phyloP scores from a whole-genome alignment of 768 basidiomycete genomes.

The Rhizopogon salebrosus region DNA sequence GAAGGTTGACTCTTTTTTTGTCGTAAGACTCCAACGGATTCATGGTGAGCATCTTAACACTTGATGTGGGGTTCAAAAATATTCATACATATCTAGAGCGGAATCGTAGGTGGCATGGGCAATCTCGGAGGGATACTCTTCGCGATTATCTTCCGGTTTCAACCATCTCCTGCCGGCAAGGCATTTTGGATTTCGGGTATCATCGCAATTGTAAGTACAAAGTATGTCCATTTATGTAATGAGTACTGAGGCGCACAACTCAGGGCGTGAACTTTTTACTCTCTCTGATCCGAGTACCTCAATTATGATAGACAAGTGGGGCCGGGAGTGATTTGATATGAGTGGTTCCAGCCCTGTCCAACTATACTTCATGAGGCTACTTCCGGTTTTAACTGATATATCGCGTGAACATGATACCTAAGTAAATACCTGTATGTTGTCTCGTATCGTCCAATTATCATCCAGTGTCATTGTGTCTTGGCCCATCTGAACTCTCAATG shows the following conservation, averaged over 20 bases:
- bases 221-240: not conserved
- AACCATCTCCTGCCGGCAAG: constrained; percentile 32
- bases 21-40: constrained; percentile 26
- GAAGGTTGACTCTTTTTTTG: not conserved
- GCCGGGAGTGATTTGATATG: not conserved
- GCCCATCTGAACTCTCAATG: too few species aligned
- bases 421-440: too few species aligned
- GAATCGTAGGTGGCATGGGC: constrained; percentile 35
- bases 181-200: constrained; percentile 45
- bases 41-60: constrained; percentile 19
- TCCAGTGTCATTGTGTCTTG: too few species aligned
- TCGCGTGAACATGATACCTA: too few species aligned
- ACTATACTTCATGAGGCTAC: too few species aligned
- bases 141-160: constrained; percentile 45
- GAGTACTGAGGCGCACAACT: not conserved
- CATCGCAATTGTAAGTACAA: constrained; percentile 29
- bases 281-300: constrained; percentile 13
- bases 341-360: too few species aligned
- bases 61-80: not conserved
- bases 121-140: constrained; percentile 44
- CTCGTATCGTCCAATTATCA: too few species aligned
- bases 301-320: not conserved
- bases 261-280: constrained; percentile 18
- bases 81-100: constrained; percentile 18
- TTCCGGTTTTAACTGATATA: too few species aligned